phyloP scores from a whole-genome alignment of 495 filamentous ascomycete species.

The Aspergillus conjunctus region DNA sequence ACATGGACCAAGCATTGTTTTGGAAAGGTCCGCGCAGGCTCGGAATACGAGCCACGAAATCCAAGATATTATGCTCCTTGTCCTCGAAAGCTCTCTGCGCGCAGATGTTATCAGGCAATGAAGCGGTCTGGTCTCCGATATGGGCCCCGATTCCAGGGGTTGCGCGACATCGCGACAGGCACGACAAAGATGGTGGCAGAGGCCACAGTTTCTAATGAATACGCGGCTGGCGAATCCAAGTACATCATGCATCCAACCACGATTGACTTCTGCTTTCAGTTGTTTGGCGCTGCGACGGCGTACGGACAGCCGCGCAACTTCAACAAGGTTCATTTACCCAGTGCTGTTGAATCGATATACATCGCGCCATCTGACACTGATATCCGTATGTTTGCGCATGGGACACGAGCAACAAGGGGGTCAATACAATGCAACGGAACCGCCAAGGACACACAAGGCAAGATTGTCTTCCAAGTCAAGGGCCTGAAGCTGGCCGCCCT shows the following conservation, averaged over 20 bases:
- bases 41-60: background rate
- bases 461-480: background rate
- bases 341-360: background rate
- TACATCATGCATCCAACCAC: conserved; percentile 29
- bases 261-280: conserved; percentile 47
- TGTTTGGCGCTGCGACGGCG: conserved; percentile 34
- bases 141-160: background rate
- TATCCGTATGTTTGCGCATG: background rate
- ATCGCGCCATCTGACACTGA: background rate
- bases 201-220: background rate
- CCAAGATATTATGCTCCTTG: background rate
- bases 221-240: background rate
- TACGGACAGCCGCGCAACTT: conserved; percentile 33
- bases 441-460: background rate
- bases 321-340: conserved; percentile 18
- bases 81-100: background rate
- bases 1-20: conserved; percentile 46
- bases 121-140: background rate
- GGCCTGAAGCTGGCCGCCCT: background rate
- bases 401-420: background rate
- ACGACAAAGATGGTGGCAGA: background rate
- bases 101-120: background rate
- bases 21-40: conserved; percentile 30
- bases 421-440: background rate
- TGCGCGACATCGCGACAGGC: background rate